Base-by-base conservation (phyloP, 257 asterid species). In the Solanum chaucha region DNA sequence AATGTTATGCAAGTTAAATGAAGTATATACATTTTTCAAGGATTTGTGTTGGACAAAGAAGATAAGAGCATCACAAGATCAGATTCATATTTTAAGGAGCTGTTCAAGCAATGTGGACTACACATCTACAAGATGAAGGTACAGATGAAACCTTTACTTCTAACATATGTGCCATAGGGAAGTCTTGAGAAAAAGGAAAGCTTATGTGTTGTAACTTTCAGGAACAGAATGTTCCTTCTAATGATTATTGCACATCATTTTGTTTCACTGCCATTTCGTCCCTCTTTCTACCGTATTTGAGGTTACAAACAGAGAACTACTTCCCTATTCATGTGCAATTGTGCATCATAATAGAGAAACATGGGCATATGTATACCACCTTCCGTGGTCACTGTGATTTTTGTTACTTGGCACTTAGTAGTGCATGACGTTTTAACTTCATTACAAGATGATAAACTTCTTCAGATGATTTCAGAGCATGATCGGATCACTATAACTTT, bases 41-140 rank as follows among this genome's bases (percentile, higher is more conserved):
- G 98, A 78, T 95, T 95, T 89, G 97, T 97, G 65, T 91, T 95
- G 94, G 99, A 97, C 91, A 94, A 97, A 82, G 92, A 89, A 89
- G 99, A 97, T 91, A 97, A 92, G 88, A 97, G 99, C 90, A 88
- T 97, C 75, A 97, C 99, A 20, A 93, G 99, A 92, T 97, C 99
- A 3, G 98, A 97, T 89, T 68, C 82, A 75, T 95, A 95, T 92
- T 97, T 95, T 91, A 95, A 92, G 94, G 96, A 95, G 91, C 98
- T 97, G 70, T 94, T 97, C 90, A 86, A 85, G 55, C 92, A 88
- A 88, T 94, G 98, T 87, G 99, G 98, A 73, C 94, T 97, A 70
- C 93, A 93, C 89, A 82, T 97, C 30, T 92, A 91, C 92, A 94
- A 90, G 86, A 92, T 90, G 89, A 95, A 93, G 99, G 99, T 95